Base-by-base conservation (phyloP, 805 yeast genomes). In the Ogataea siamensis region DNA sequence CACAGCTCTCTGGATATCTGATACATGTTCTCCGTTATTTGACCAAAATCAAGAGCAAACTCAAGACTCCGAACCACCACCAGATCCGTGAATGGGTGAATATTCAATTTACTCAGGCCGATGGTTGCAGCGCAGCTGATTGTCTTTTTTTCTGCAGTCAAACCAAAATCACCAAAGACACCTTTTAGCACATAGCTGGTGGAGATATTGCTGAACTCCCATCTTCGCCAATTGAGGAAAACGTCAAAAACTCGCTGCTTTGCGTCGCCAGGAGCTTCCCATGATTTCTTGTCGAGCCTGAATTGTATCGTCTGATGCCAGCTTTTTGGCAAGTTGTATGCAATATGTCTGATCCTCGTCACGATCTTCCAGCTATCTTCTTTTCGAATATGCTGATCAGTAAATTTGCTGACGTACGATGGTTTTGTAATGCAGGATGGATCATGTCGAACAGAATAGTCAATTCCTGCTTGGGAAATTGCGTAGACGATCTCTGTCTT, bases 341-440 rank as follows among this genome's bases (percentile, higher is more conserved):
- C 58, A 15, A 89, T 75, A 55, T 91, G 94, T 20, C 97, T 71
- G 28, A 93, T 61, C 24, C 96, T 70, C 2, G 87, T 78, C 28
- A 87, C 67, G 14, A 89, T 73, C 51, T 87, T 84, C 99, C 99
- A 93, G 51, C 94, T 78, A 49, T 87, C 86, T 43, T 78, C 76
- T 16, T 81, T 76, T 46, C 99, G 68, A 2, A 87, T 78, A 61
- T 89, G 97, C 16, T 79, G 74, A 13, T 71, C 69, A 2, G 81
- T 73, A 3, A 88, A 73, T 37, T 96, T 69, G 32, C 87, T 74
- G 20, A 87, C 77, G 50, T 84, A 80, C 0, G 96, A 83, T 0
- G 97, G 96, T 35, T 87, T 82, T 1, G 97, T 89, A 36, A 91
- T 72, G 13, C 88, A 96, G 5, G 86, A 78, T 0, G 98, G 94